Conservation (phyloP, 2,329 filamentous ascomycete genomes). For the Penicillium sp. region DNA sequence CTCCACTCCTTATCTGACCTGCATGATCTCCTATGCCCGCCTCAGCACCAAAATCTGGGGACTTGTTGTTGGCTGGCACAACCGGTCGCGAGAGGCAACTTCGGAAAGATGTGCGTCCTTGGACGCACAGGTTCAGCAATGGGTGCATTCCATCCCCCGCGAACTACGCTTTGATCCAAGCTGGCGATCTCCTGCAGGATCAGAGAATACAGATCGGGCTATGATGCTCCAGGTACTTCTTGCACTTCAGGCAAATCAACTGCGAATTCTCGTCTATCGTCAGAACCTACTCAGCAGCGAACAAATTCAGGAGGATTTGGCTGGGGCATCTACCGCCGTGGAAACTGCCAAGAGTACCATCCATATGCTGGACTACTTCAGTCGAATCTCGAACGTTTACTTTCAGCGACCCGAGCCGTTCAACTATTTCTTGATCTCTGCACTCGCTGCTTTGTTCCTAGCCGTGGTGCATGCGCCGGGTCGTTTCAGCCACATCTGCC, state of each 20-base stretch:
- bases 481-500: slow-evolving; percentile 40
- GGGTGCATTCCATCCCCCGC: slow-evolving; percentile 47
- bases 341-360: slow-evolving; percentile 41
- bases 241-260: slow-evolving; percentile 48
- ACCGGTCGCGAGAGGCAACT: slow-evolving; percentile 30
- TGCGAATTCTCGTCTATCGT: slow-evolving; percentile 47
- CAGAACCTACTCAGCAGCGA: slow-evolving; percentile 43
- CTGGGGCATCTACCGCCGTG: slow-evolving; percentile 42
- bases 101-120: slow-evolving; percentile 43
- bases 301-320: slow-evolving; percentile 37
- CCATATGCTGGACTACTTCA: slow-evolving; percentile 40
- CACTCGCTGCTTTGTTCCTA: slow-evolving; percentile 42
- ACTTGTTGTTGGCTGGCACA: slow-evolving; percentile 41
- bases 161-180: slow-evolving; percentile 42
- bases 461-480: slow-evolving; percentile 48
- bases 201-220: slow-evolving; percentile 31
- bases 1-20: slow-evolving; percentile 44
- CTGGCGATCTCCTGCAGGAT: slow-evolving; percentile 15
- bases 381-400: slow-evolving; percentile 39
- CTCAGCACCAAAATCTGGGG: slow-evolving; percentile 51
- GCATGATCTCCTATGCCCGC: slow-evolving; percentile 50
- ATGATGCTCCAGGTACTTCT: slow-evolving; percentile 46
- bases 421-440: slow-evolving; percentile 45
- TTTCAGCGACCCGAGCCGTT: slow-evolving; percentile 42
- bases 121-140: slow-evolving; percentile 46